Base-by-base conservation (phyloP, 306 rosid species). In the Acacia melanoxylon region DNA sequence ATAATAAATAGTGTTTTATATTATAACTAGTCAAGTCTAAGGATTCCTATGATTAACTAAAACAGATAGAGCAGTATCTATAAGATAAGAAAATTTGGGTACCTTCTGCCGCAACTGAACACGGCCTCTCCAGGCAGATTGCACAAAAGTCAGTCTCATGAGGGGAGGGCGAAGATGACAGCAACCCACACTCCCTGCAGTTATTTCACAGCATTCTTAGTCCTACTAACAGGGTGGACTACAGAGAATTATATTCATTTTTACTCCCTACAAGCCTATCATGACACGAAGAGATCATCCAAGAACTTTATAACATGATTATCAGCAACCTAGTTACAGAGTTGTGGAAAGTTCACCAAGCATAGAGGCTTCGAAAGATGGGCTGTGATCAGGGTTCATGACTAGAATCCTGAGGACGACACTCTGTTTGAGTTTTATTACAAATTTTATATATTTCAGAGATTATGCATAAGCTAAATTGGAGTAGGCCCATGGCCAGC, bases 81-180 rank as follows among this genome's bases (percentile, higher is more conserved):
- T 56, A 78, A 82, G 75, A 78, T 37, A 51, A 45, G 25, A 78
- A 54, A 71, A 42, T 79, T 35, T 77, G 45, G 77, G 44, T 79
- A 94, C 99, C 99, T 88, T 92, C 97, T 4, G 98, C 98, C 40
- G 97, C 94, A 40, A 95, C 93, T 10, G 93, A 88, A 85, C 99
- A 93, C 58, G 89, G 83, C 88, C 93, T 95, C 89, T 95, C 99
- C 61, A 95, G 84, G 88, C 98, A 95, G 77, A 95, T 97, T 75
- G 99, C 98, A 75, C 99, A 95, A 31, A 76, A 79, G 75, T 95
- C 98, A 77, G 82, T 80, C 51, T 93, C 98, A 19, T 89, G 89
- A 8, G 91, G 68, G 44, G 96, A 74, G 76, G 88, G 52, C 67
- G 91, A 65, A 71, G 89, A 68, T 13, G 94, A 85, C 85, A 92